Percentiles rank a stretch among this genome's conserved stretches.
phyloP scores from a whole-genome alignment of 2,329 filamentous ascomycete species.

The Drechslera avenae region DNA sequence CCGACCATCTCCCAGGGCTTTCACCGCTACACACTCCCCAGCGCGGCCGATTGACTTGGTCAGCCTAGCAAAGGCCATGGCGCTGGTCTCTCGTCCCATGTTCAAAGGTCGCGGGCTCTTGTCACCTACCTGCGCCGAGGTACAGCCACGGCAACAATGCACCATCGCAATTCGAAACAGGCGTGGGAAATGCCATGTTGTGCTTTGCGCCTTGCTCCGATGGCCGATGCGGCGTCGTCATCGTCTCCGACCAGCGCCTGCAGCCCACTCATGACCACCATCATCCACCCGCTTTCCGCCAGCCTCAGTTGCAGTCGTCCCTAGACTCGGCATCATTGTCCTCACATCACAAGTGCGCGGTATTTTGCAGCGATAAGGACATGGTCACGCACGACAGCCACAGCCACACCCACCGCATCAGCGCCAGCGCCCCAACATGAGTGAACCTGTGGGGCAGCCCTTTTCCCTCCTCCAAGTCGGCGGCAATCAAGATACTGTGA shows the following conservation, averaged over 20 bases:
- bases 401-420: conserved; percentile 14
- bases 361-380: conserved; percentile 10
- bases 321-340: background rate
- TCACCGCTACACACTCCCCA: conserved; percentile 22
- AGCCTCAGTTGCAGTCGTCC: background rate
- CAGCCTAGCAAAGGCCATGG: too few relatives aligned
- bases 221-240: conserved; percentile 4
- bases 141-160: background rate
- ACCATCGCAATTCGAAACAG: conserved; percentile 12
- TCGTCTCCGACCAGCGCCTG: too few relatives aligned
- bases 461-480: too few relatives aligned
- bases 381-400: conserved; percentile 14
- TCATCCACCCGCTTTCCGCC: background rate
- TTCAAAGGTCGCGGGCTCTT: too few relatives aligned
- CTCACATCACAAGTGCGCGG: conserved; percentile 2
- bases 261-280: background rate
- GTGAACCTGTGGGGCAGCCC: conserved; percentile 22
- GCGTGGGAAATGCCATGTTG: conserved; percentile 14
- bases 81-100: too few relatives aligned
- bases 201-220: conserved; percentile 4
- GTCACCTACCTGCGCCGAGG: background rate
- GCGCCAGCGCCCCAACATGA: background rate
- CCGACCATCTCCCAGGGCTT: background rate
- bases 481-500: too few relatives aligned
- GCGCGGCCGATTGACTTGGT: background rate